A percentile compares a stretch with the other conserved stretches of the same genome.
phyloP scores from a whole-genome alignment of 768 basidiomycete species.

The Lactarius vividus region DNA sequence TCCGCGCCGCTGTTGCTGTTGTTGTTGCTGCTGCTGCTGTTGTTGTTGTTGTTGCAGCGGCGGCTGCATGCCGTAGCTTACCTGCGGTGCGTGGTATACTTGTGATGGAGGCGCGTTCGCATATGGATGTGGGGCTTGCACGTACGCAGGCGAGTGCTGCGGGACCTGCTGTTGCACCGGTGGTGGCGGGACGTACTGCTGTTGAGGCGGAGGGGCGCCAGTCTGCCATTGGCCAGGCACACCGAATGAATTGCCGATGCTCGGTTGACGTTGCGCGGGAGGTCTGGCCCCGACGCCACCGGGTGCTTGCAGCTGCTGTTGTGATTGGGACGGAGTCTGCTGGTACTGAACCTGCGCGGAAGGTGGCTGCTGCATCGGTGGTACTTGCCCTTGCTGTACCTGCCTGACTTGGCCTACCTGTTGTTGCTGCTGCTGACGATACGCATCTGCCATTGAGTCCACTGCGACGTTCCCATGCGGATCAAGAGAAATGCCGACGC shows the following conservation, averaged over 20 bases:
- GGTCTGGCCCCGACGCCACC: not conserved
- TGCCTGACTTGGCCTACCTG: slow-evolving; percentile 26
- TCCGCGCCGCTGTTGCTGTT: slow-evolving; percentile 27
- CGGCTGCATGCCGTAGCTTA: slow-evolving; percentile 15
- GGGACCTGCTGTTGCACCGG: slow-evolving; percentile 22
- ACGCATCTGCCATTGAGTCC: slow-evolving; percentile 68
- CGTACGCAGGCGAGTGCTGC: slow-evolving; percentile 18
- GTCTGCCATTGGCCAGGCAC: slow-evolving; percentile 15
- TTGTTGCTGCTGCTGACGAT: slow-evolving; percentile 34
- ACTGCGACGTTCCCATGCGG: slow-evolving; percentile 75
- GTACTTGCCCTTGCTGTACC: not conserved
- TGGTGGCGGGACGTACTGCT: slow-evolving; percentile 26
- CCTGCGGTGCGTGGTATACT: slow-evolving; percentile 5
- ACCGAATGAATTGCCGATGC: slow-evolving; percentile 15
- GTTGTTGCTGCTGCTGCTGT: slow-evolving; percentile 34
- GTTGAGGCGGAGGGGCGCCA: slow-evolving; percentile 7
- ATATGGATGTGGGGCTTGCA: slow-evolving; percentile 22
- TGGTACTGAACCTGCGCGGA: slow-evolving; percentile 35
- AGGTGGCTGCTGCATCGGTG: slow-evolving; percentile 42
- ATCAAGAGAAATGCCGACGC: slow-evolving; percentile 81
- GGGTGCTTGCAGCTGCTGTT: slow-evolving; percentile 27
- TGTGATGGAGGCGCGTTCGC: slow-evolving; percentile 24
- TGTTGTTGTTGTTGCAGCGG: slow-evolving; percentile 34
- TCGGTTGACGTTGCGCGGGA: slow-evolving; percentile 17
- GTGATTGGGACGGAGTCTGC: slow-evolving; percentile 39